Base-by-base conservation (phyloP, 805 yeast genomes). In the Cephaloascus fragrans region DNA sequence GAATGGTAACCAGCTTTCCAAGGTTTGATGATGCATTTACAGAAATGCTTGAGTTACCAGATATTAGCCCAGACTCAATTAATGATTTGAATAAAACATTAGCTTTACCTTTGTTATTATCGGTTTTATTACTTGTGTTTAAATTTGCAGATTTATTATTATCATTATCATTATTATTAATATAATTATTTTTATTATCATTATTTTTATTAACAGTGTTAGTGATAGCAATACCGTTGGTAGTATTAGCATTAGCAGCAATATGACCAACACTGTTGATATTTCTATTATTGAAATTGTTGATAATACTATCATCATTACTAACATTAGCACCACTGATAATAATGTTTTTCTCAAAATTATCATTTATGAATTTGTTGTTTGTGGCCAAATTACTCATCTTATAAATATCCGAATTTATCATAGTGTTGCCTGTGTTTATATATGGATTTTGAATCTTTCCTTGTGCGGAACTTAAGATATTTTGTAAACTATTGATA, bases 61-160 rank as follows among this genome's bases (percentile, higher is more conserved):
- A 3, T 23, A 23, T 19, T 34, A 68, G 52, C 3, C 73, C 73
- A 3, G 60, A 51, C 8, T 53, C 49, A 5, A 67, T 43, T 31
- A 68, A 54, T 17, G 54, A 50, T 16, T 56, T 50, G 44, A 68
- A 67, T 20, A 68, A 40, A 23, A 53, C 53, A 32, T 53, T 56
- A 8, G 62, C 57, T 33, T 44, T 44, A 26, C 45, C 44, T 26
- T 31, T n/a, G 23, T 38, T 32, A 17, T 52, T 47, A 23, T 39
- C 14, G 34, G 26, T 35, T 34, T 26, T 37, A n/a, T n/a, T n/a
- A 37, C 23, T 35, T 36, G 18, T 41, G 19, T 33, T 18, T 8
- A 17, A 19, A n/a, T n/a, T n/a, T n/a, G n/a, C n/a, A 8, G 62
- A 56, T 33, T 44, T 44, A 26, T 45, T 44, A 26, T 31, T n/a